Conservation (phyloP, 257 asterid genomes). For the Capsicum chinense region DNA sequence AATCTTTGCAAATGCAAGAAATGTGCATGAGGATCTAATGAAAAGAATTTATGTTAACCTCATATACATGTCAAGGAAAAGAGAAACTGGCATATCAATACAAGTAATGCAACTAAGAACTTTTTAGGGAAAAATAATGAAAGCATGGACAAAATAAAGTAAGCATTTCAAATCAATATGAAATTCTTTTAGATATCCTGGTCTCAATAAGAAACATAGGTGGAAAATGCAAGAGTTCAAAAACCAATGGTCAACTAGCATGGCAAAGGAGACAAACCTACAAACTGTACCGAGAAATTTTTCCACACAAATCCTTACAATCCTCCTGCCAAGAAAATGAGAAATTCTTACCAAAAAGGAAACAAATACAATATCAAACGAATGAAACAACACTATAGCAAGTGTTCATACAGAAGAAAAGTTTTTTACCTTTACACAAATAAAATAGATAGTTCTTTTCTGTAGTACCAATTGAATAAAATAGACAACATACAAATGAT, state of each 20-base stretch:
- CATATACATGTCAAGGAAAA: background rate
- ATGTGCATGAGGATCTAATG: background rate
- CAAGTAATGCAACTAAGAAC: slow-evolving; percentile 2
- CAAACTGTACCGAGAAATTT: slow-evolving; percentile 73
- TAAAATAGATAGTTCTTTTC: no score
- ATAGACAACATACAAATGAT: no score
- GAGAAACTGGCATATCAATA: background rate
- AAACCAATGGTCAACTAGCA: background rate
- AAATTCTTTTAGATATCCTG: no score
- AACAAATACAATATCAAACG: no score
- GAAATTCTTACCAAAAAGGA: no score
- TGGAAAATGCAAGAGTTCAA: background rate
- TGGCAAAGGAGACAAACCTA: slow-evolving; percentile 49
- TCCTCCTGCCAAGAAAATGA: no score
- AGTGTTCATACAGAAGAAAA: no score
- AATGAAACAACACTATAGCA: no score
- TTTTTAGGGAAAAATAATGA: background rate
- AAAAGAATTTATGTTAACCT: background rate
- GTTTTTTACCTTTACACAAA: no score
- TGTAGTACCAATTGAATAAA: no score
- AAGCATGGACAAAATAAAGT: background rate
- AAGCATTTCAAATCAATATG: background rate
- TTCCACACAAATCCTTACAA: no score
- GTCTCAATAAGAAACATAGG: no score
- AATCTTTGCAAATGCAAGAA: background rate